Evolutionary conservation across 1,139 yeast species (phyloP), one percentile per base, ranked within the genome.

Genomic region (Magnusiomyces ingens): DNA sequence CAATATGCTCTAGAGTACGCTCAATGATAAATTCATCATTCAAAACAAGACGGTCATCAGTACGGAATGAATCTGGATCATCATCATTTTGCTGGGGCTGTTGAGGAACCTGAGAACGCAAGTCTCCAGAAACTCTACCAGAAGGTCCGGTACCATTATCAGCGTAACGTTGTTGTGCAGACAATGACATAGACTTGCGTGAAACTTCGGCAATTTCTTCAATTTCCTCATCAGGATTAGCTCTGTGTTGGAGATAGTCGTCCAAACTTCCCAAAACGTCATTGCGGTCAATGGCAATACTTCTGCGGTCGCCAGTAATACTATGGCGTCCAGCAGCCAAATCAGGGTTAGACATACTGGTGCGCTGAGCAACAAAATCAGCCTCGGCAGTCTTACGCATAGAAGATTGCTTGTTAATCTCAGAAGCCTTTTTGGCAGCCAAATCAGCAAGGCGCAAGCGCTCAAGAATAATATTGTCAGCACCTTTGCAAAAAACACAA

Each of bases 391-490:
- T 79, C 62, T 85, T 86, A 60, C 99, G 77, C 50, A 80, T 76
- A 1, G 77, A 72, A 0, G 93, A 75, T 50, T 75, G 78, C 26
- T 74, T 69, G n/a, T 82, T 71, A 12, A 90, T 77, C 55, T 88
- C 91, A 21, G 70, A 73, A 37, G 85, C 80, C 64, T 85, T 89
- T 18, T 71, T 67, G 43, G 72, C 68, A 0, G 95, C 96, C 55
- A 85, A 55, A 1, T 76, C 79, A 2, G 69, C 57, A 58, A 85
- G 76, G 52, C 75, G 76, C 57, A 91, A 71, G 55, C 86, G 78
- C 55, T 91, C 96, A 57, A 91, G 68, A 52, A 94, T 87, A n/a
- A 93, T 77, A 64, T 89, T 89, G 67, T 94, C 99, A 0, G 99
- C 99, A 52, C 98, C 99, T 70, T 94, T 94, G 71, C 96, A 88